Evolutionary conservation across 345 rosid species (phyloP).

Genomic region (Salix arbutifolia): DNA sequence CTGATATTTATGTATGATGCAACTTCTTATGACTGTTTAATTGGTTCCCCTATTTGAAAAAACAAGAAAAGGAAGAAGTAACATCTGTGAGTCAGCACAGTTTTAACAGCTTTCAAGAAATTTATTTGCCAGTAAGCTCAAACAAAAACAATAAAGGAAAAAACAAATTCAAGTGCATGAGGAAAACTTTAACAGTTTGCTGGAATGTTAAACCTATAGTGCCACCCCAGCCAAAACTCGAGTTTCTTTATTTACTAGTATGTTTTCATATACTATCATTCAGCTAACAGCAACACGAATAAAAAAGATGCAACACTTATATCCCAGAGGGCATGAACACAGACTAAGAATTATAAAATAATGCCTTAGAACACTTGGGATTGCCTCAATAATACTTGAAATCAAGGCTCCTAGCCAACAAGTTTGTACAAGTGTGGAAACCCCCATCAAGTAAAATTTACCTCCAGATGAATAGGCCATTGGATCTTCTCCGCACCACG

Average conservation of each 20-base stretch:
- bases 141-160: background rate
- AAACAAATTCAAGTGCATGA: background rate
- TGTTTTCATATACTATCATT: background rate
- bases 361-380: background rate
- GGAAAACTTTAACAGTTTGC: background rate
- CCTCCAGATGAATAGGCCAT: slow-evolving; percentile 98
- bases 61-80: background rate
- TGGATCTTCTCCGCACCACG: slow-evolving; percentile 83
- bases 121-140: background rate
- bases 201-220: background rate
- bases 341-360: background rate
- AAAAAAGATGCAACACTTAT: background rate
- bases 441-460: slow-evolving; percentile 18
- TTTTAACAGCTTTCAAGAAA: background rate
- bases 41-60: background rate
- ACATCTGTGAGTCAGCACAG: background rate
- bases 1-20: background rate
- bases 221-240: background rate
- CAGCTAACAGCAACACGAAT: background rate
- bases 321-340: background rate
- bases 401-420: background rate
- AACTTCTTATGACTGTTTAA: background rate
- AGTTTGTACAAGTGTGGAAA: background rate
- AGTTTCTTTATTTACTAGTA: background rate
- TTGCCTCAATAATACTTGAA: background rate